Base-by-base conservation (phyloP, 1,284 basidiomycete genomes). In the Bondarzewia mesenterica region DNA sequence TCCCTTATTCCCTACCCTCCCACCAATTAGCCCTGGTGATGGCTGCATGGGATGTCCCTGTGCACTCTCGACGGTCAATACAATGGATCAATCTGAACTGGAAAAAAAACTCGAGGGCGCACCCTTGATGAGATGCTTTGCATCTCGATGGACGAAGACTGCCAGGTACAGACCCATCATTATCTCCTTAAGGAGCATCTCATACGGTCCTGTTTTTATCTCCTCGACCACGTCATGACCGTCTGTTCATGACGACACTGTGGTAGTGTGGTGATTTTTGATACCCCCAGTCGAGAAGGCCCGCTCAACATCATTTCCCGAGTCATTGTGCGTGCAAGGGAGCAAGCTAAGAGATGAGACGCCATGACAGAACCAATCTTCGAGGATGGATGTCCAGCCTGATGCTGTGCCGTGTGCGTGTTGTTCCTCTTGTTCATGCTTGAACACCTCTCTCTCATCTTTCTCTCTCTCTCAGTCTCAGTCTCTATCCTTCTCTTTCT, bases 11-110 rank as follows among this genome's bases (percentile, higher is more conserved):
- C 90, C 90, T 2, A 93, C 74, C 37, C 91, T 72, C 0, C 92
- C 91, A 7, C 89, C 87, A 32, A 93, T 85, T n/a, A 94, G 67
- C 7, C 91, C 91, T 21, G 89, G 90, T 86, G 2, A 94, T 91
- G 12, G 80, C 77, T 15, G 79, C 81, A 52, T 77, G 82, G 0
- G 82, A 85, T 5, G 71, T 76, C 7, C 83, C 83, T 84, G 46
- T n/a, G n/a, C n/a, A n/a, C n/a, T n/a, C n/a, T n/a, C n/a, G n/a
- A n/a, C n/a, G n/a, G 16, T 15, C 32, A 21, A 10, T 14, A 14
- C 29, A 32, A 32, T 15, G 29, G 8, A 3, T 10, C 29, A 15
- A 7, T 7, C 37, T 16, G 42, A 21, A 4, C 18, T 12, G 15
- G 5, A 21, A 8, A 22, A 42, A n/a, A 35, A 15, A 56, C 67